A percentile compares a stretch with the other conserved stretches of the same genome.
Conservation (phyloP, 164 flowering plant genomes). For the Piper betle region DNA sequence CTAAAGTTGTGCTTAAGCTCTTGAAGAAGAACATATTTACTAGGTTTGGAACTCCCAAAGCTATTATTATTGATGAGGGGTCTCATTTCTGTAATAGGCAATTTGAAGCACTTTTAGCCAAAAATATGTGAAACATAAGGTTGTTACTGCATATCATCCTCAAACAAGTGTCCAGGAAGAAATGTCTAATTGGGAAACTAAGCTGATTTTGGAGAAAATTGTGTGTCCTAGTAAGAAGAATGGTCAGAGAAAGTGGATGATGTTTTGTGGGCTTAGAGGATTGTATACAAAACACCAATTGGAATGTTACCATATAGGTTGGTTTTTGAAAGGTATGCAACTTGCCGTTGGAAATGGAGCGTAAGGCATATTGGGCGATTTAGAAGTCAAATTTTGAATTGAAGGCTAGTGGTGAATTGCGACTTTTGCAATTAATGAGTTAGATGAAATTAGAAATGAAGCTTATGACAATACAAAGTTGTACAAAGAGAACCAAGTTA, state of each 20-base stretch:
- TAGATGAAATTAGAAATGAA: no score
- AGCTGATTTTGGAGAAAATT: background rate
- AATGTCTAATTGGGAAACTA: background rate
- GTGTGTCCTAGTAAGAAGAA: background rate
- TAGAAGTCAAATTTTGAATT: background rate
- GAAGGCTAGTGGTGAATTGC: no score
- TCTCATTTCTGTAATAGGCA: no score
- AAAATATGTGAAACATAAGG: no score
- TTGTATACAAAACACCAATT: background rate
- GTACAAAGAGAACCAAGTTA: no score
- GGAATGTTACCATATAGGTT: background rate
- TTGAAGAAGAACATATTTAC: background rate
- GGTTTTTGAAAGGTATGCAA: no score
- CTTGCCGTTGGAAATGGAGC: no score
- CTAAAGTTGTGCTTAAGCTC: background rate
- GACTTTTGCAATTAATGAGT: no score
- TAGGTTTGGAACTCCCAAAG: background rate
- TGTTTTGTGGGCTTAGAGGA: no score
- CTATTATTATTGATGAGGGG: background rate
- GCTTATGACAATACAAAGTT: no score
- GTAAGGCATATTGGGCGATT: background rate
- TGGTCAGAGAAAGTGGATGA: background rate
- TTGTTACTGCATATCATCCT: no score
- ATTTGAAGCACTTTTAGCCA: background rate
- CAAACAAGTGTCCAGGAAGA: no score